Percentiles rank a stretch among this genome's conserved stretches.
Conservation (phyloP, 441 rosid species). For the Capsella rubella region DNA sequence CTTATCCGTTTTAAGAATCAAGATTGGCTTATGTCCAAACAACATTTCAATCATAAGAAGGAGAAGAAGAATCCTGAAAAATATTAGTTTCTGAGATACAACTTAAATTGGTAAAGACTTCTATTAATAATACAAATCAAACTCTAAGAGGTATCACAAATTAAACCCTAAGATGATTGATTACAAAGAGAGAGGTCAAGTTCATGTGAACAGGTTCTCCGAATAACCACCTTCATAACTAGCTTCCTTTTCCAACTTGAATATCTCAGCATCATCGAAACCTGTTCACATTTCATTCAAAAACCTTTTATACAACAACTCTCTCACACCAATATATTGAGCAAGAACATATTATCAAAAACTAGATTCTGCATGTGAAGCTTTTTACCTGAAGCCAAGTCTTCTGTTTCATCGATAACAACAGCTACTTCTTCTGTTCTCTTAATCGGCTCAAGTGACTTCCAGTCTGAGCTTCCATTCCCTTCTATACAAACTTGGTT, state of each 20-base stretch:
- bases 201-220: slow-evolving; percentile 41
- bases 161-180: slow-evolving; percentile 26
- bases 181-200: slow-evolving; percentile 37
- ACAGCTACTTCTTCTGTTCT: slow-evolving; percentile 48
- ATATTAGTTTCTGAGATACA: slow-evolving; percentile 16
- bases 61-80: background rate
- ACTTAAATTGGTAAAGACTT: slow-evolving; percentile 7
- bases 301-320: slow-evolving; percentile 4
- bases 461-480: slow-evolving; percentile 70
- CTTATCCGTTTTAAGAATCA: slow-evolving; percentile 13
- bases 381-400: slow-evolving; percentile 62
- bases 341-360: background rate
- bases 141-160: background rate
- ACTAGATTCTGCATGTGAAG: slow-evolving; percentile 9
- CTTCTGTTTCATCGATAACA: slow-evolving; percentile 63
- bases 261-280: slow-evolving; percentile 81
- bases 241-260: slow-evolving; percentile 54
- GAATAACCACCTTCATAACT: slow-evolving; percentile 45
- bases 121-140: slow-evolving; percentile 8
- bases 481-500: slow-evolving; percentile 60
- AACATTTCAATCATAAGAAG: background rate
- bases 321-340: background rate
- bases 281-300: slow-evolving; percentile 56
- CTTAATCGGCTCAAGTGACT: slow-evolving; percentile 62
- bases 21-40: slow-evolving; percentile 10